Base-by-base conservation (phyloP, 345 rosid species). In the Trapa bicornis region DNA sequence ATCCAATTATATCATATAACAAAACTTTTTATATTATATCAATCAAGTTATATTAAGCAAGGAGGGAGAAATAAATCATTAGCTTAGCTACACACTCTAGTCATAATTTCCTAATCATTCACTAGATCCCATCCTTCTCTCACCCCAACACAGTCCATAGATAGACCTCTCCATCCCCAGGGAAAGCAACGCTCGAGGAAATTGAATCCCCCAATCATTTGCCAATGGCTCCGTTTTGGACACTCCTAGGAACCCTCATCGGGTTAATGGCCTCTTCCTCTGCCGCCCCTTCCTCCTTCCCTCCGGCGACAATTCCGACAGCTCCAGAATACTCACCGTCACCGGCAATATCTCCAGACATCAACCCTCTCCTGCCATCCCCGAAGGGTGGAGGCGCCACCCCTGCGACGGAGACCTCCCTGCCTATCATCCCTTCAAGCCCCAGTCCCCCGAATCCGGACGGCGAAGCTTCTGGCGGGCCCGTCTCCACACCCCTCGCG, bases 381-480 rank as follows among this genome's bases (percentile, higher is more conserved):
- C 84, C 87, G 12, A 79, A 73, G 66, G 80, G 68, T 9, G 71
- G 50, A 50, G 73, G 83, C 12, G 83, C 81, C 39, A 74, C 90
- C 66, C 93, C 90, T 0, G n/a, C 81, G 12, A 13, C 11, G 1
- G 86, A 81, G 32, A 76, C 93, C 14, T 85, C 83, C 29, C 71
- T 83, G 22, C 96, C 96, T 0, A 80, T 86, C 16, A 89, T 89
- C 61, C 93, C 96, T 47, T 82, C 96, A 41, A 89, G 77, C 74
- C 89, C 85, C 2, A 89, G 93, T 75, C 96, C 96, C 13, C 93
- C 93, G 41, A 89, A 89, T 68, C 96, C 93, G 1, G 91, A 87
- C 71, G 56, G 58, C 32, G 37, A 74, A 32, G 64, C 60, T 0
- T 75, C 85, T 65, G 84, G 81, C n/a, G 83, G 73, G 2, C 86